phyloP scores from a whole-genome alignment of 2,329 filamentous ascomycete genomes.

The Balansia obtecta region DNA sequence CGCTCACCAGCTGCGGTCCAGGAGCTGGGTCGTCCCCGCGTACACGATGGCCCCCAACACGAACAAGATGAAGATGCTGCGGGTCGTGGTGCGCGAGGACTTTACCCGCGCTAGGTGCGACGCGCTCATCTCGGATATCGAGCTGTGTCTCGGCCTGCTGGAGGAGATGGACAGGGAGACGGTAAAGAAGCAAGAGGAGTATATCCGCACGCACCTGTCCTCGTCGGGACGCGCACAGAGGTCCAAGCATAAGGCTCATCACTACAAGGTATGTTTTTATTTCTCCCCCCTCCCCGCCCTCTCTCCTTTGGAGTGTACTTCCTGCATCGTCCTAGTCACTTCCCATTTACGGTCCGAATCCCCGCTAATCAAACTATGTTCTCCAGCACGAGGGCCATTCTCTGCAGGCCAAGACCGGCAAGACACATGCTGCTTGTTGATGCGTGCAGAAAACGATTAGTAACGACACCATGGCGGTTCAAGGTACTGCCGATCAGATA shows the following conservation, averaged over 20 bases:
- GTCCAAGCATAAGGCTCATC: constrained; percentile 27
- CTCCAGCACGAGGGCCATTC: constrained; percentile 70
- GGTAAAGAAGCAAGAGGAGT: constrained; percentile 57
- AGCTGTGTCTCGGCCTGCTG: constrained; percentile 59
- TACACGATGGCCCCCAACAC: constrained; percentile 96
- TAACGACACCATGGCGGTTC: too few species aligned
- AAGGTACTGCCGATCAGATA: too few species aligned
- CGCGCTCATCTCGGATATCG: constrained; percentile 64
- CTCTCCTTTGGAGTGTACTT: background rate
- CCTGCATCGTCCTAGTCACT: background rate
- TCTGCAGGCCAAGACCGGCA: constrained; percentile 78
- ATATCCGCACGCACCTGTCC: constrained; percentile 44
- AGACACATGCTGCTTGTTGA: constrained; percentile 78
- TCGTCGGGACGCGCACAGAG: constrained; percentile 40
- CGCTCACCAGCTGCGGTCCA: constrained; percentile 73
- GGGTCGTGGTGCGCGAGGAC: constrained; percentile 86
- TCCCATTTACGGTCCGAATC: background rate
- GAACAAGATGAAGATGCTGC: constrained; percentile 74
- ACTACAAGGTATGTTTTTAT: constrained; percentile 37
- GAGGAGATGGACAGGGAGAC: constrained; percentile 61
- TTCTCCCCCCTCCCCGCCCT: too few species aligned
- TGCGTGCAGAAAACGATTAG: background rate
- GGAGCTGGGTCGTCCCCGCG: constrained; percentile 87
- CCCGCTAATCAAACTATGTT: constrained; percentile 6
- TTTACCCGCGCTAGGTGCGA: constrained; percentile 78